These are phyloP conservation scores for Acidiella bohemica DNA, from an alignment of 495 filamentous ascomycete species.

Conservation along the genomic window DNA sequence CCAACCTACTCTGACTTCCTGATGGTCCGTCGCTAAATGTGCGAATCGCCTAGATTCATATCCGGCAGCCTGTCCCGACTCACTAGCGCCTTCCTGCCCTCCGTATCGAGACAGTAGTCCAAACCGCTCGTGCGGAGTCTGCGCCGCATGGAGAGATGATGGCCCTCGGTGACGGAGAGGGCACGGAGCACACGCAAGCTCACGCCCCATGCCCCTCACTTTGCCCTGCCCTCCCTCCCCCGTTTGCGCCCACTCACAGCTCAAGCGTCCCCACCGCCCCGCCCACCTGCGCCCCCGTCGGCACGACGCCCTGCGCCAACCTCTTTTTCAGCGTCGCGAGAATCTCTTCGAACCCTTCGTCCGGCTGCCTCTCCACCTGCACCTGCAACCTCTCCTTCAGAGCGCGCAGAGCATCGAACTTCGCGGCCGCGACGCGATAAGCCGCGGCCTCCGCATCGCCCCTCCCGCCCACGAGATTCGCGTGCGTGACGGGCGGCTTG, in stretches of 20 bases:
- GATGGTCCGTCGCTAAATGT: no score
- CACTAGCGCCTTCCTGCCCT: no score
- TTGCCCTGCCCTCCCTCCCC: background rate
- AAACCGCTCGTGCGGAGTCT: no score
- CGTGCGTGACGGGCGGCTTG: conserved; percentile 42
- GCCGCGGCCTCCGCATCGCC: conserved; percentile 45
- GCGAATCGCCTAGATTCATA: no score
- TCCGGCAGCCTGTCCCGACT: no score
- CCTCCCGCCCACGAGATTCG: conserved; percentile 44
- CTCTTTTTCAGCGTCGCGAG: conserved; percentile 13
- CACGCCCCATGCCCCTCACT: no score
- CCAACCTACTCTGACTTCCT: no score
- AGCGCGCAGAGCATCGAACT: conserved; percentile 42
- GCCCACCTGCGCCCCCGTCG: conserved; percentile 18
- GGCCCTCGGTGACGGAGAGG: no score
- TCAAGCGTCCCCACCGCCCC: conserved; percentile 21
- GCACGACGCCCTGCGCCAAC: conserved; percentile 14
- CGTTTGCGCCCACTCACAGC: background rate
- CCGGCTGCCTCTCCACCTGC: conserved; percentile 10
- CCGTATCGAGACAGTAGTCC: no score
- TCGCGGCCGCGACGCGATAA: conserved; percentile 46
- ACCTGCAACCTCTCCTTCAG: conserved; percentile 22
- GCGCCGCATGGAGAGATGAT: no score
- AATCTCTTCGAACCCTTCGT: conserved; percentile 18
- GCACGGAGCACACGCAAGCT: no score